Conservation (phyloP, 768 basidiomycete genomes). For the Trametes gibbosa region DNA sequence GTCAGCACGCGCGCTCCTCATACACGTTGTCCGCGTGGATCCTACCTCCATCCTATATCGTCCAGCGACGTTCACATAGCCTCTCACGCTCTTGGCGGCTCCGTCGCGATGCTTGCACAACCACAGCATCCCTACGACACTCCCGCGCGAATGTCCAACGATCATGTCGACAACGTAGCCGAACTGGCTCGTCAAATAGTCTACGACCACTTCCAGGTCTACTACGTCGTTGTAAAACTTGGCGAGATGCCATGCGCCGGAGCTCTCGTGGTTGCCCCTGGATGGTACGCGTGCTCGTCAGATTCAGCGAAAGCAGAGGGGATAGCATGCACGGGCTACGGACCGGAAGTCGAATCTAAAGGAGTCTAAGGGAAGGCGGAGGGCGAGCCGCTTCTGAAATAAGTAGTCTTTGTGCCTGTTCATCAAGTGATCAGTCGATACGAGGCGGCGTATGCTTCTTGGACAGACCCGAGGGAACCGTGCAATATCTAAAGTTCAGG, state of each 20-base stretch:
- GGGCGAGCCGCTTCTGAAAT: constrained; percentile 71
- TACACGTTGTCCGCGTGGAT: constrained; percentile 2
- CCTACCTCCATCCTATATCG: constrained; percentile 78
- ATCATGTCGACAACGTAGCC: constrained; percentile 70
- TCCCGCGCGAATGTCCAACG: constrained; percentile 78
- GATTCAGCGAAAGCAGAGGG: neutral
- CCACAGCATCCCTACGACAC: constrained; percentile 68
- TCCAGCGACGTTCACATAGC: constrained; percentile 72
- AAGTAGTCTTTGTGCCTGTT: constrained; percentile 82
- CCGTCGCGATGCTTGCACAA: constrained; percentile 43
- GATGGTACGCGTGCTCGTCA: neutral
- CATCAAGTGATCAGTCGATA: neutral
- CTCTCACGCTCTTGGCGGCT: constrained; percentile 53
- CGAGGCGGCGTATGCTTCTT: too few relatives aligned
- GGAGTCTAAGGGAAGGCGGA: constrained; percentile 66
- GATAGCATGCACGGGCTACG: constrained; percentile 19
- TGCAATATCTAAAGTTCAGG: constrained; percentile 85
- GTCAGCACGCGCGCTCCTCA: neutral
- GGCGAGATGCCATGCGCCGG: constrained; percentile 62
- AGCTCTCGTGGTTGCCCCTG: constrained; percentile 78
- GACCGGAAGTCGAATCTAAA: constrained; percentile 89
- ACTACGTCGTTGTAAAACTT: constrained; percentile 48
- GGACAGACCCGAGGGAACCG: constrained; percentile 69
- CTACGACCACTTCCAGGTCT: constrained; percentile 65
- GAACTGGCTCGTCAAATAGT: constrained; percentile 52